phyloP scores from a whole-genome alignment of 768 basidiomycete genomes.

The Boletus rufocinnamomeus region DNA sequence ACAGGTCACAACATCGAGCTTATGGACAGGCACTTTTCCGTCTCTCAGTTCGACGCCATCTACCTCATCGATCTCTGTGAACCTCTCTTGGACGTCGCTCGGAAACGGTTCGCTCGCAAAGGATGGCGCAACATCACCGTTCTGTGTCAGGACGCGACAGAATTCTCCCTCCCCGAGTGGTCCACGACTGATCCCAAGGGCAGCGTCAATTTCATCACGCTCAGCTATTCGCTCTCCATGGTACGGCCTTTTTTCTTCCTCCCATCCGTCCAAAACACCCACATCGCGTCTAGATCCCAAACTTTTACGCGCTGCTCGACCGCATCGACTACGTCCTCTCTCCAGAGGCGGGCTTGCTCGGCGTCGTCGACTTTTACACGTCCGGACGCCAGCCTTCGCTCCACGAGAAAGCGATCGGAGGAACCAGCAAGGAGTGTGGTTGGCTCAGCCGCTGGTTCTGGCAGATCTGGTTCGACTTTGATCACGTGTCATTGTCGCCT shows the following conservation, averaged over 20 bases:
- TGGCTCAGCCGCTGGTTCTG: constrained; percentile 79
- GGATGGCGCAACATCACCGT: constrained; percentile 78
- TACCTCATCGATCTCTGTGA: constrained; percentile 77
- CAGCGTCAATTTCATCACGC: constrained; percentile 53
- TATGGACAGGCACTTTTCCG: constrained; percentile 62
- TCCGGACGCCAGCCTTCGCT: constrained; percentile 54
- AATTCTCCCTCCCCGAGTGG: constrained; percentile 67
- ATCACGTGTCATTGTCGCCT: constrained; percentile 54
- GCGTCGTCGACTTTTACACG: constrained; percentile 77
- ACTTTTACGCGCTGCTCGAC: constrained; percentile 67
- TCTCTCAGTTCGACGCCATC: constrained; percentile 62
- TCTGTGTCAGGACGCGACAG: constrained; percentile 70
- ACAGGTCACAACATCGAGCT: constrained; percentile 63
- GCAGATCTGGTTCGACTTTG: constrained; percentile 70
- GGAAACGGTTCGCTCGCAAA: constrained; percentile 60
- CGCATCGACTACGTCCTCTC: constrained; percentile 65
- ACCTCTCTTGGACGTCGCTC: constrained; percentile 67
- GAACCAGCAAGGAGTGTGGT: constrained; percentile 56
- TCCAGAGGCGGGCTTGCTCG: constrained; percentile 57
- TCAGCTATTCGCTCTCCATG: constrained; percentile 63
- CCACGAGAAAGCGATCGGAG: constrained; percentile 64
- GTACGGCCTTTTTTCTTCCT: constrained; percentile 24
- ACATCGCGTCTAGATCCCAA: constrained; percentile 47
- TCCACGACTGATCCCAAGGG: constrained; percentile 51
- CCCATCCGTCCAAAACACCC: neutral